Percentiles rank a stretch among this genome's conserved stretches.
Conservation (phyloP, 345 rosid species). For the Pistacia vera region DNA sequence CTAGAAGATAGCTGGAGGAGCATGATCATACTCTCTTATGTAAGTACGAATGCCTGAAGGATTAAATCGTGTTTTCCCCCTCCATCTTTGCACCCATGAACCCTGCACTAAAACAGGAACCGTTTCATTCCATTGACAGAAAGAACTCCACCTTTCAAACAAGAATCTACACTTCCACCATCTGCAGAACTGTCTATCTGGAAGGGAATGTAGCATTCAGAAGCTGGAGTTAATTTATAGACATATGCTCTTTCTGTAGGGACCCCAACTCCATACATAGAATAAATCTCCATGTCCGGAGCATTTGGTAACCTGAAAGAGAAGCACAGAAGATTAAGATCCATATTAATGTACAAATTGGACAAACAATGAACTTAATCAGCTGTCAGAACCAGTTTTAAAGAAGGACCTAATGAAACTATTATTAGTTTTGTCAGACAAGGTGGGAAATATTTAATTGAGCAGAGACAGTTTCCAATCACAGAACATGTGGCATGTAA, state of each 20-base stretch:
- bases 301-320: constrained; percentile 67
- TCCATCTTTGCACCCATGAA: constrained; percentile 79
- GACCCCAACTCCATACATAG: constrained; percentile 73
- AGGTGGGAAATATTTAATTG: background rate
- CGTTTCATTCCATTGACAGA: constrained; percentile 62
- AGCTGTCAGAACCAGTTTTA: background rate
- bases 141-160: constrained; percentile 67
- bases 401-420: background rate
- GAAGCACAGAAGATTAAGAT: background rate
- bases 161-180: constrained; percentile 44
- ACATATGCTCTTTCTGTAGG: constrained; percentile 81
- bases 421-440: background rate
- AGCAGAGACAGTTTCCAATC: background rate
- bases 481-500: background rate
- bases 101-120: constrained; percentile 71
- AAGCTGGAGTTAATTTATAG: constrained; percentile 46
- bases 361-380: background rate
- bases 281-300: constrained; percentile 73
- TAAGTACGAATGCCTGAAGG: constrained; percentile 64
- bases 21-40: constrained; percentile 62
- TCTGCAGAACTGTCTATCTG: constrained; percentile 63
- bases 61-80: constrained; percentile 72
- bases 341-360: background rate
- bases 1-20: constrained; percentile 68
- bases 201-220: constrained; percentile 69